phyloP scores from a whole-genome alignment of 805 yeast genomes.

The Candida verbasci region DNA sequence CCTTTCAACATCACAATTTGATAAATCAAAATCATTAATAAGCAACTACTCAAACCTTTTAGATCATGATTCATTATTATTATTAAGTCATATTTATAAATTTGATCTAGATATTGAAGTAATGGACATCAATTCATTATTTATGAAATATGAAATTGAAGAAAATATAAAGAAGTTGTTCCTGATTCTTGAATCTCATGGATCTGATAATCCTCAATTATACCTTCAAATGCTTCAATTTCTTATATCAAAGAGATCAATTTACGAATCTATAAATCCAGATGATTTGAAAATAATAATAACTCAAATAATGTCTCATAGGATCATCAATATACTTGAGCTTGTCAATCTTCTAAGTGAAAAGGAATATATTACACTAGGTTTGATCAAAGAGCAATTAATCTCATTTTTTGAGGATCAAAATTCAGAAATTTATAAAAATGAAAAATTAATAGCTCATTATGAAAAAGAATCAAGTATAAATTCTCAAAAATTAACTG shows the following conservation, averaged over 20 bases:
- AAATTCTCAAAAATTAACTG: conserved; percentile 51
- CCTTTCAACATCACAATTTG: conserved; percentile 49
- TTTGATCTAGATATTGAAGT: conserved; percentile 53
- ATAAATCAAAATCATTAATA: conserved; percentile 56
- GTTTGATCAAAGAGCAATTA: conserved; percentile 65
- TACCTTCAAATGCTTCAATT: conserved; percentile 62
- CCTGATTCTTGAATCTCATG: conserved; percentile 54
- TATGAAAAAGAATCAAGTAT: conserved; percentile 63
- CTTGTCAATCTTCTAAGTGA: conserved; percentile 55
- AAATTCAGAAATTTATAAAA: conserved; percentile 63
- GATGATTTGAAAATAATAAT: conserved; percentile 47
- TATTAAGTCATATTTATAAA: conserved; percentile 55
- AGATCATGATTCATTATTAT: conserved; percentile 51
- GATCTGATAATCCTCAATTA: conserved; percentile 58
- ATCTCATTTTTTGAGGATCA: conserved; percentile 57
- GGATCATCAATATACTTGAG: conserved; percentile 69
- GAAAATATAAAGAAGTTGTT: conserved; percentile 57
- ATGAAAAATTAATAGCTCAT: conserved; percentile 58
- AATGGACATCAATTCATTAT: conserved; percentile 53
- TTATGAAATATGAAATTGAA: conserved; percentile 59
- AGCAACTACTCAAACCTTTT: conserved; percentile 44
- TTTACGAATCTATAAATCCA: conserved; percentile 44
- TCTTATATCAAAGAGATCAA: conserved; percentile 51
- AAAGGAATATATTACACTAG: conserved; percentile 63
- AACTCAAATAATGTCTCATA: conserved; percentile 45